phyloP scores from a whole-genome alignment of 148 eudicot species.

The Polygonum maritimum region DNA sequence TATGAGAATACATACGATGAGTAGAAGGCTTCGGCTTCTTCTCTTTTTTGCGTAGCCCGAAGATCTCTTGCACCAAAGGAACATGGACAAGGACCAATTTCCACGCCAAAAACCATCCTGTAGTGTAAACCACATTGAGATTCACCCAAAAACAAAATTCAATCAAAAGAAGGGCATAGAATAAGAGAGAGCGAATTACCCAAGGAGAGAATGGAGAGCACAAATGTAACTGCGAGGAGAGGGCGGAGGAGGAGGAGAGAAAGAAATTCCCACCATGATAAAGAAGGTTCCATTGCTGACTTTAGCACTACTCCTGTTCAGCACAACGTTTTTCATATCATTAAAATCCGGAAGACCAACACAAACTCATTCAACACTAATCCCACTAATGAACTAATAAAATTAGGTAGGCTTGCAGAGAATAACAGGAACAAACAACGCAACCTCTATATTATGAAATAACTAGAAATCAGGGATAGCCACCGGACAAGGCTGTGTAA shows the following conservation, averaged over 20 bases:
- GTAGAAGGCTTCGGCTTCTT: slow-evolving; percentile 42
- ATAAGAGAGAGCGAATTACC: slow-evolving; percentile 27
- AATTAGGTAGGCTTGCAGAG: too few relatives aligned
- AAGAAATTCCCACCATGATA: slow-evolving; percentile 29
- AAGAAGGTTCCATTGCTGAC: neutral
- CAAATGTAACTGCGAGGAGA: slow-evolving; percentile 39
- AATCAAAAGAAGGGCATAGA: neutral
- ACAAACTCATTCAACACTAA: too few relatives aligned
- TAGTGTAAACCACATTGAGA: slow-evolving; percentile 10
- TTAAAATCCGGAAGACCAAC: neutral
- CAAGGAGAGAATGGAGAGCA: slow-evolving; percentile 36
- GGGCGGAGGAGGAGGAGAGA: slow-evolving; percentile 48
- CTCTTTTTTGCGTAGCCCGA: slow-evolving; percentile 59
- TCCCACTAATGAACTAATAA: too few relatives aligned
- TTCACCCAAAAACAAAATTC: neutral
- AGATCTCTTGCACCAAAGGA: slow-evolving; percentile 78
- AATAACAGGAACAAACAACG: too few relatives aligned
- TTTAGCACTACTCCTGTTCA: neutral
- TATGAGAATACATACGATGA: slow-evolving; percentile 32
- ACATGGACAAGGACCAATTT: slow-evolving; percentile 79
- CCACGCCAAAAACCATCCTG: slow-evolving; percentile 84
- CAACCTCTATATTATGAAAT: too few relatives aligned
- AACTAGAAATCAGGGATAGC: too few relatives aligned
- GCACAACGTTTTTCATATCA: neutral
- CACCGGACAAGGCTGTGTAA: too few relatives aligned